Evolutionary conservation across 305 asterid genomes (phyloP).

Genomic region (Rubia tinctorum): DNA sequence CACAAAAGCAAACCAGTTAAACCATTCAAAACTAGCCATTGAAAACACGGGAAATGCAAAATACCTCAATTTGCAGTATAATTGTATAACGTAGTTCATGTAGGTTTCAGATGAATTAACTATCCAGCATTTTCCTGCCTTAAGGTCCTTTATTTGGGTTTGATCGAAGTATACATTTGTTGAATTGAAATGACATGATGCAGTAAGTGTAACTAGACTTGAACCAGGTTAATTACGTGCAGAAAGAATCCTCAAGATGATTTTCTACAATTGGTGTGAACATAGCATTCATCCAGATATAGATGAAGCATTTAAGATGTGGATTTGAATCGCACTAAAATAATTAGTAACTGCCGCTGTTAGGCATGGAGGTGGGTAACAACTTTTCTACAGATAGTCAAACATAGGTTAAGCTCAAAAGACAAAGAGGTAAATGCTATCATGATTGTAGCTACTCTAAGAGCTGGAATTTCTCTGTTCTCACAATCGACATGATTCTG

Average conservation of each 20-base stretch:
- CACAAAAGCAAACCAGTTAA: not conserved
- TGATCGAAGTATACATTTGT: not conserved
- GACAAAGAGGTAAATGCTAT: too few relatives aligned
- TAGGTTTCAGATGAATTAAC: not conserved
- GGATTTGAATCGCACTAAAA: too few relatives aligned
- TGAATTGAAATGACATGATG: not conserved
- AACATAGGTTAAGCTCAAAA: too few relatives aligned
- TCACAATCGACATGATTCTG: too few relatives aligned
- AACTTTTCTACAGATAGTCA: too few relatives aligned
- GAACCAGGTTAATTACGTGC: not conserved
- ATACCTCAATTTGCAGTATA: not conserved
- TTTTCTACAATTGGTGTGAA: not conserved
- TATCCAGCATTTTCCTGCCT: not conserved
- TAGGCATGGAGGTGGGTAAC: too few relatives aligned
- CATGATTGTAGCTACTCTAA: too few relatives aligned
- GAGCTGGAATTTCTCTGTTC: too few relatives aligned
- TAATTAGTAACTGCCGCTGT: too few relatives aligned
- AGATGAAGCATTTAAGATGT: too few relatives aligned
- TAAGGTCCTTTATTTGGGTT: not conserved
- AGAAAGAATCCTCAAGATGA: not conserved
- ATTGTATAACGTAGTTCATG: not conserved
- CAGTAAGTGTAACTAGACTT: not conserved
- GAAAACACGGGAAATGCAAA: not conserved
- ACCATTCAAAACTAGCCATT: not conserved
- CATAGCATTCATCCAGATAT: too few relatives aligned